A percentile compares a stretch with the other conserved stretches of the same genome.
phyloP scores from a whole-genome alignment of 495 filamentous ascomycete species.

The Neurospora cerealis region DNA sequence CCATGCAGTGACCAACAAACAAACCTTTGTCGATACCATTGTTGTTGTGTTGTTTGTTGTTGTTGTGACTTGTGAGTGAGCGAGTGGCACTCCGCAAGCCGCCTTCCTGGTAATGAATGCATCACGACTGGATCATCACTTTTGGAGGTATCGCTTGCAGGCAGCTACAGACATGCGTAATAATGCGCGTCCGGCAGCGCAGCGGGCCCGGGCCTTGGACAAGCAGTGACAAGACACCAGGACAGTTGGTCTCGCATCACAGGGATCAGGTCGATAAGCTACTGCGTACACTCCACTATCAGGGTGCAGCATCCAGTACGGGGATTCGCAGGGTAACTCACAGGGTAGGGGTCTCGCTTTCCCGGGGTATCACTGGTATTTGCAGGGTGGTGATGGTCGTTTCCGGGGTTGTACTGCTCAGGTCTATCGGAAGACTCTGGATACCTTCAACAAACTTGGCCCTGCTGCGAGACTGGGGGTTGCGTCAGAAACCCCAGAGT shows the following conservation, averaged over 20 bases:
- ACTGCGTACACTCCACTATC: neutral
- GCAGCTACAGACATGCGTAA: neutral
- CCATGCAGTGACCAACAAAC: neutral
- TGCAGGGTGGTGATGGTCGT: neutral
- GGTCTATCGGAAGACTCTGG: neutral
- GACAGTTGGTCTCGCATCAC: neutral
- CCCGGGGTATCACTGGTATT: neutral
- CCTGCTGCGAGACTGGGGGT: neutral
- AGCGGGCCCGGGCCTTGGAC: neutral
- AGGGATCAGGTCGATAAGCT: neutral
- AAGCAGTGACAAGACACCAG: neutral
- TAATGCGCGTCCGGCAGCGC: neutral
- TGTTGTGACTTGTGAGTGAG: neutral
- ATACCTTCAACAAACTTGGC: neutral
- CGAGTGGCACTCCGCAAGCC: neutral
- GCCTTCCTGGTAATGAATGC: neutral
- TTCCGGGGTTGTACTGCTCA: neutral
- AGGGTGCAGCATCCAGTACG: neutral
- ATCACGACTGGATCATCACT: neutral
- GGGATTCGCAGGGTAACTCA: neutral
- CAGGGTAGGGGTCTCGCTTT: neutral
- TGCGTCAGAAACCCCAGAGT: neutral
- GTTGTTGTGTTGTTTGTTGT: neutral
- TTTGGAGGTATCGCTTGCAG: neutral
- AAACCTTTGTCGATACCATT: neutral